Percentiles rank a stretch among this genome's conserved stretches.
Conservation (phyloP, 2,329 filamentous ascomycete species). For the Aspergillus pseudoviridinutans region DNA sequence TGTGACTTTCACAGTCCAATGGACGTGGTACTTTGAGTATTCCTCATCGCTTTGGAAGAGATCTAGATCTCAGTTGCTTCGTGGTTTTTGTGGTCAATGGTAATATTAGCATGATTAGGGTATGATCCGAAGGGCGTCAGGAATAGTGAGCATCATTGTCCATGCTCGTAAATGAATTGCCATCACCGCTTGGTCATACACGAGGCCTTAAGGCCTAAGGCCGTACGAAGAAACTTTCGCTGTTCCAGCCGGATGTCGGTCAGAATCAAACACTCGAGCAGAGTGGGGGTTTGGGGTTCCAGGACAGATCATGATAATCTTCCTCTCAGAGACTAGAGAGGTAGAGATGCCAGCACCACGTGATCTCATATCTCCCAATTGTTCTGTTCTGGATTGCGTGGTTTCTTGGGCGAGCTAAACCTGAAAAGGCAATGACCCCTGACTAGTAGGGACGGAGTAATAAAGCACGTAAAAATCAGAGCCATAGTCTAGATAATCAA, state of each 20-base stretch:
- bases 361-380: background rate
- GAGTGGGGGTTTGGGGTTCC: background rate
- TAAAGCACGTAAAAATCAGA: background rate
- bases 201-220: no score
- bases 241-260: background rate
- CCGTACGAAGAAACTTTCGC: no score
- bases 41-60: no score
- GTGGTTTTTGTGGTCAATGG: no score
- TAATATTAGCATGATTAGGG: background rate
- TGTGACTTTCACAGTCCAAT: background rate
- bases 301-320: background rate
- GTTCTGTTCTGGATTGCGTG: background rate
- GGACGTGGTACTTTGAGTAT: background rate
- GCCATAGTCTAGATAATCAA: background rate
- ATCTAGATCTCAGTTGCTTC: no score
- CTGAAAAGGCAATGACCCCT: background rate
- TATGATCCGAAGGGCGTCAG: conserved; percentile 1
- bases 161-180: conserved; percentile 8
- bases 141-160: background rate
- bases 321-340: background rate
- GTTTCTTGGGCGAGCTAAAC: background rate
- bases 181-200: conserved; percentile 4
- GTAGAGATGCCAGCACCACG: background rate
- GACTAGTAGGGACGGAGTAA: no score
- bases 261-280: background rate